These are phyloP conservation scores for Acanthamoeba castellanii DNA, from an alignment of 208 protist genomes.

Conservation along the genomic window DNA sequence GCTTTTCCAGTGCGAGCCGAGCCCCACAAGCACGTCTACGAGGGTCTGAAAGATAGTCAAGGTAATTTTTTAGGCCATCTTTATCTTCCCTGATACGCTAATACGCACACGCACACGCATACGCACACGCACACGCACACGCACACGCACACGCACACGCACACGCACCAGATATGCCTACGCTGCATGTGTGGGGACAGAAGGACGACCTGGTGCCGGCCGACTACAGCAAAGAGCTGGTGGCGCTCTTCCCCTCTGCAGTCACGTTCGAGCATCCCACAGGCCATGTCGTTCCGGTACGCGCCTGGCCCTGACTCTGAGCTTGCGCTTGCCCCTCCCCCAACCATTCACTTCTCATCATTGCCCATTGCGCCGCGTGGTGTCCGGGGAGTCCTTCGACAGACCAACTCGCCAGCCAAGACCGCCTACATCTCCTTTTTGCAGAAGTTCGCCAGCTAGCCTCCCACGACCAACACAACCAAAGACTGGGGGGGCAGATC, in stretches of 20 bases:
- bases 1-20: neutral
- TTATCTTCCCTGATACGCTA: too few species aligned
- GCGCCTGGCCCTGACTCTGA: neutral
- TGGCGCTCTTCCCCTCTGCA: neutral
- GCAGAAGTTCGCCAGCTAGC: too few species aligned
- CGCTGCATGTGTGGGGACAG: neutral
- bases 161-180: neutral
- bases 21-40: neutral
- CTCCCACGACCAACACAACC: too few species aligned
- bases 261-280: constrained; percentile 6
- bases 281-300: neutral
- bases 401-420: constrained; percentile 22
- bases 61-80: neutral
- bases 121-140: neutral
- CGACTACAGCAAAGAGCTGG: neutral
- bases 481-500: too few species aligned
- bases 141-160: neutral
- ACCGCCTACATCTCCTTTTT: neutral
- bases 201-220: constrained; percentile 15
- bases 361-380: neutral
- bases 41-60: neutral
- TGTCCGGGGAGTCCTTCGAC: neutral
- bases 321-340: neutral
- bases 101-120: neutral
- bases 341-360: neutral